phyloP scores from a whole-genome alignment of 225 moss, liverwort and hornwort genomes.

The Sphagnum contortum region DNA sequence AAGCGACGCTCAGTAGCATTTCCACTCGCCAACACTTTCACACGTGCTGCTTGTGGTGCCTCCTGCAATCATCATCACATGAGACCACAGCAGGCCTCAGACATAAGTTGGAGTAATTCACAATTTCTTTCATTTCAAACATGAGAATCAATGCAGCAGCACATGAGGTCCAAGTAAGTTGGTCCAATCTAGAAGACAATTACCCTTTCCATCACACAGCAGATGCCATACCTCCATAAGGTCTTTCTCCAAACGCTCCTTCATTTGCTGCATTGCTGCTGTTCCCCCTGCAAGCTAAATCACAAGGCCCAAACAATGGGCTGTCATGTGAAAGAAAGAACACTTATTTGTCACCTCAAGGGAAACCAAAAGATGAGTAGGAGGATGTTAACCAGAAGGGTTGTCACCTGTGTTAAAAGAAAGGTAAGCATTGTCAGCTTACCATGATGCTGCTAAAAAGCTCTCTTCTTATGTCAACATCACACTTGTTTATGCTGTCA shows the following conservation, averaged over 20 bases:
- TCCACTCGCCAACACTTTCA: constrained; percentile 86
- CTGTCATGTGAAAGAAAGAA: not conserved
- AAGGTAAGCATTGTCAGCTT: not conserved
- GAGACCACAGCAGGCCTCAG: not conserved
- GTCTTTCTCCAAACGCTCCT: constrained; percentile 84
- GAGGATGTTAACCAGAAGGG: too few relatives aligned
- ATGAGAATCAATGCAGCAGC: not conserved
- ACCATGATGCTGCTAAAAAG: constrained; percentile 87
- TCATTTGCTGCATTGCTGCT: constrained; percentile 88
- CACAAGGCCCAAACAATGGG: constrained; percentile 2
- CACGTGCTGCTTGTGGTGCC: constrained; percentile 86
- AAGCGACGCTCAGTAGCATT: constrained; percentile 80
- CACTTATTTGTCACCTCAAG: too few relatives aligned
- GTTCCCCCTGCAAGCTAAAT: constrained; percentile 75
- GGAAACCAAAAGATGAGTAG: too few relatives aligned
- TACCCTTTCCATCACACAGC: not conserved
- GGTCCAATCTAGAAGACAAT: too few relatives aligned
- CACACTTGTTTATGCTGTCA: constrained; percentile 96
- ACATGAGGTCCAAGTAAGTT: not conserved
- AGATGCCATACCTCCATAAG: constrained; percentile 51
- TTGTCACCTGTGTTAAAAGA: too few relatives aligned
- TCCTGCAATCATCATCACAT: constrained; percentile 32
- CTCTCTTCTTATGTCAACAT: constrained; percentile 81
- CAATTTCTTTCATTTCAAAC: constrained; percentile 1
- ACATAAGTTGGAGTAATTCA: too few relatives aligned